Base-by-base conservation (phyloP, 169 alveolate genomes). In the Cystoisospora suis region DNA sequence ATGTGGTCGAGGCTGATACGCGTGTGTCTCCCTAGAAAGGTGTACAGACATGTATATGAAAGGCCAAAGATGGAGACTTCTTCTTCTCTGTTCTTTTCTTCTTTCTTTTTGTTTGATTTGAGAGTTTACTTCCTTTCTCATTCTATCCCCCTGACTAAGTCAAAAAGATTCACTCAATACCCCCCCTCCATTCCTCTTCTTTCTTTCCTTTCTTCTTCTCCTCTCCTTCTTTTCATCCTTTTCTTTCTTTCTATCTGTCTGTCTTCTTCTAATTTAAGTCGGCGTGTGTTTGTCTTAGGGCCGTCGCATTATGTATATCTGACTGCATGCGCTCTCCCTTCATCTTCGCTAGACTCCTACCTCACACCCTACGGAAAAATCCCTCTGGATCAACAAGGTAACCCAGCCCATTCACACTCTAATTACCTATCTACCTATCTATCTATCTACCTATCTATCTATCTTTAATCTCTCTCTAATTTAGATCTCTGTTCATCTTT, bases 241-340 rank as follows among this genome's bases (percentile, higher is more conserved):
- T 53, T 20, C 72, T 9, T 9, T 58, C 5, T 34, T 29, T 9
- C 72, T 58, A 3, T 58, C 29, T 58, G 6, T 58, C n/a, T 58
- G 72, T 9, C 40, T 9, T 4, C 29, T 34, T 58, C 72, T 58
- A 27, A 3, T 9, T 53, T 53, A 9, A 56, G 70, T 40, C 75
- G 61, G 40, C 75, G 79, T 3, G 90, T 86, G 49, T 86, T 86
- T 36, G 83, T 86, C 7, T 46, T 86, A 29, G 90, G 90, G 12
- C 90, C 90, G 9, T 86, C 90, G 23, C 90, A 86, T 70, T 81
- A 86, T 32, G 59, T 36, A 27, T 86, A 58, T 32, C 32, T 86
- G 59, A 32, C 70, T 15, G 34, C 17, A 40, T 86, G 90, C 81
- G 90, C 90, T 1, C 90, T 86, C 47, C 90, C 90, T 4, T 32